Evolutionary conservation across 2,329 filamentous ascomycete genomes (phyloP).

Genomic region (Ustulina deusta): DNA sequence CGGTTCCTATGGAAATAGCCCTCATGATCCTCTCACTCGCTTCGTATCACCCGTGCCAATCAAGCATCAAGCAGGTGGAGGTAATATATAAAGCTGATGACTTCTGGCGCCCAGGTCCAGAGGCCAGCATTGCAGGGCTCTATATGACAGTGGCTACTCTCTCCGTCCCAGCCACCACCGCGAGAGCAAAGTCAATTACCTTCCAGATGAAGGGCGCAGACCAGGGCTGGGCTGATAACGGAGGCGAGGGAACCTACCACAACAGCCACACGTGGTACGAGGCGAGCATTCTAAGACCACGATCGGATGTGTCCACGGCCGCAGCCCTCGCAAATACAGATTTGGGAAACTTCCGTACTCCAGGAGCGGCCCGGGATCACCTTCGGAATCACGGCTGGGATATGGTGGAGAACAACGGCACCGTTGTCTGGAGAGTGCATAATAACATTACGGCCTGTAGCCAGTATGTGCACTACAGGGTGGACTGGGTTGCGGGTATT

Average conservation of each 20-base stretch:
- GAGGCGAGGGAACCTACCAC: conserved; percentile 37
- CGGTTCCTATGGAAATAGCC: conserved; percentile 26
- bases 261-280: conserved; percentile 45
- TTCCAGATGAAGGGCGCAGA: conserved; percentile 42
- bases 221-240: conserved; percentile 39
- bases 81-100: conserved; percentile 16
- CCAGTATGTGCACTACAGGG: conserved; percentile 29
- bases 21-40: conserved; percentile 23
- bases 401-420: conserved; percentile 31
- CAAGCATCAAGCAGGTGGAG: conserved; percentile 8
- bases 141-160: conserved; percentile 19
- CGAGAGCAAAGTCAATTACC: conserved; percentile 34
- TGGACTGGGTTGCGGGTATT: conserved; percentile 35
- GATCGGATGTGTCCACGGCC: background rate
- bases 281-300: conserved; percentile 40
- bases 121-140: conserved; percentile 17
- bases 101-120: conserved; percentile 17
- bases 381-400: conserved; percentile 35
- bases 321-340: conserved; percentile 15
- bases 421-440: conserved; percentile 34
- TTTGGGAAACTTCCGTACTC: conserved; percentile 5
- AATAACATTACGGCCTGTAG: conserved; percentile 34
- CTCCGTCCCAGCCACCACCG: conserved; percentile 7
- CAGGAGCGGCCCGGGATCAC: conserved; percentile 11
- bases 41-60: conserved; percentile 14